Evolutionary conservation across 2,329 filamentous ascomycete species (phyloP), one percentile per base, ranked within the genome.

Genomic region (Sporothrix pallida): DNA sequence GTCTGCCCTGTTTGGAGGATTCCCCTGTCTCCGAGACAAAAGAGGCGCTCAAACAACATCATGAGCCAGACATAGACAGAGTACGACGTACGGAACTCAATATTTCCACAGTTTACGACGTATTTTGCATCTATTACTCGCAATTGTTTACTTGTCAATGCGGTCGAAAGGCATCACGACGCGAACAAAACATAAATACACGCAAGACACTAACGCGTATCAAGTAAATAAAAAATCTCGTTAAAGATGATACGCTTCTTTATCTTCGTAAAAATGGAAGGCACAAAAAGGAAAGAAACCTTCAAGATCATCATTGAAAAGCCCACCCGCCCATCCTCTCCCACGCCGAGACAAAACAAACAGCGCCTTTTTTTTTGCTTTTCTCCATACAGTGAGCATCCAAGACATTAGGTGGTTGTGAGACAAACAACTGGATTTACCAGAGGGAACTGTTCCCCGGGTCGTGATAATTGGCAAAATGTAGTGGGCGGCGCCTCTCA

Each of bases 341-440:
- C 44, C 63, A 50, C 46, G 44, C 63, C 63, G 63, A 67, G 44
- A 67, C 44, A 67, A 67, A 46, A 46, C 4, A 63, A 23, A 65
- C 56, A 46, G 42, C 37, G 37, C 60, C 60, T 42, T 42, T 26
- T 42, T 26, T 62, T 62, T 23, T 8, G 8, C 20, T 44, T 46
- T 46, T 46, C 62, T 44, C 17, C 42, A 67, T 7, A 20, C 20
- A 20, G 23, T n/a, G 10, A 67, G 4, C 10, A 13, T 23, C 67
- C 23, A 56, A 70, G 67, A 56, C 67, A 56, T 56, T 44, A 8
- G 17, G 50, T 56, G 31, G 31, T 26, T 52, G 50, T 54, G 67
- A 54, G 67, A 67, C 62, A 23, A 67, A 23, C 62, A 15, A 67
- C 46, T 42, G 23, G n/a, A 20, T 15, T 37, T 2, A 52, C 20